Conservation (phyloP, 306 rosid genomes). For the Myrica gale region DNA sequence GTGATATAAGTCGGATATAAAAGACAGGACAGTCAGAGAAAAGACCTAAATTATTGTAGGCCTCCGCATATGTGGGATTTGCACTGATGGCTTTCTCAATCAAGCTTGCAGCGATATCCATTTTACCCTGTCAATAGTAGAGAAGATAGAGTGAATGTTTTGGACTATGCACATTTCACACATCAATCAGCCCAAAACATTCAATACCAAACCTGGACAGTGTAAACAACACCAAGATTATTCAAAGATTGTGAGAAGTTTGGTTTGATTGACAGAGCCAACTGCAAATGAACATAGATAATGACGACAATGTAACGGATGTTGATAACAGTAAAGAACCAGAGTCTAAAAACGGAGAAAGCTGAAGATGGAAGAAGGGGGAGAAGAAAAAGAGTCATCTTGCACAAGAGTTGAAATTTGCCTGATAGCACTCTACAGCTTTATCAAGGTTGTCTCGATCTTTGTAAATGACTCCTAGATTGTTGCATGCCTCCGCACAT, state of each 20-base stretch:
- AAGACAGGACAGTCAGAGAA: conserved; percentile 10
- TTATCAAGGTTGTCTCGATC: conserved; percentile 97
- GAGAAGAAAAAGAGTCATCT: background rate
- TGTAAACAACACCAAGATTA: conserved; percentile 97
- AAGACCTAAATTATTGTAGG: conserved; percentile 91
- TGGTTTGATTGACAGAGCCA: conserved; percentile 89
- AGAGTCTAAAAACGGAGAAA: conserved; percentile 14
- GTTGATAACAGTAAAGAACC: conserved; percentile 14
- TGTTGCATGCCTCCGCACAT: conserved; percentile 98
- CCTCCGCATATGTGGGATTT: conserved; percentile 97
- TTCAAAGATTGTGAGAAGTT: conserved; percentile 95
- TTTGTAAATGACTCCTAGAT: conserved; percentile 96
- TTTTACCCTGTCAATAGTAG: conserved; percentile 76
- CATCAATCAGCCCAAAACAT: conserved; percentile 20
- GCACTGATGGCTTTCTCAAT: conserved; percentile 96
- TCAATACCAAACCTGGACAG: conserved; percentile 75
- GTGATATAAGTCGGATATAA: conserved; percentile 2
- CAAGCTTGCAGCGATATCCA: conserved; percentile 98
- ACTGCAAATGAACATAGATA: conserved; percentile 46
- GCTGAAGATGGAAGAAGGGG: background rate
- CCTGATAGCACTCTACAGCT: conserved; percentile 99
- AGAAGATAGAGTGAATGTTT: conserved; percentile 23
- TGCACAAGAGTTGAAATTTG: conserved; percentile 29
- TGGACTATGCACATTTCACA: conserved; percentile 21
- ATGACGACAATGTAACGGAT: background rate